Base-by-base conservation (phyloP, 164 flowering plant species). In the Litsea cubeba region DNA sequence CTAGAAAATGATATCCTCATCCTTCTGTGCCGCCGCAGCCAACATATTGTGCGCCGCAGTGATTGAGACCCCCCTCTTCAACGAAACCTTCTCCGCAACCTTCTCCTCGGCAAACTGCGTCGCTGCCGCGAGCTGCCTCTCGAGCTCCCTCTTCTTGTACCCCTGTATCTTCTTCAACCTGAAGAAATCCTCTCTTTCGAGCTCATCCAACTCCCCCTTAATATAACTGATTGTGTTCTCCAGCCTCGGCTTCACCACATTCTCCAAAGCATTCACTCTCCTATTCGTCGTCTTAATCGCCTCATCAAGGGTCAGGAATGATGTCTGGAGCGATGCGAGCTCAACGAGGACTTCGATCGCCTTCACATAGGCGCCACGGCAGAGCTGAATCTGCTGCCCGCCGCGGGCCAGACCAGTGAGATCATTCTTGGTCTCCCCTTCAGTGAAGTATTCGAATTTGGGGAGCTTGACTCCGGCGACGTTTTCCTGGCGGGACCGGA, bases 401-500 rank as follows among this genome's bases (percentile, higher is more conserved):
- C 99, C 99, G 74, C 99, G 82, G 11, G 98, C 98, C 72, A 95
- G 77, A 22, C 99, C 99, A 68, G 99, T 95, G 23, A 93, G 87
- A 79, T 83, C 94, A 80, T 91, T 93, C 86, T 95, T 93, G 12
- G 90, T 87, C 76, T 93, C 99, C 10, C 97, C 97, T 15, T 95
- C 99, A 26, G 86, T 80, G 76, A 88, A 93, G 74, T 88, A 84
- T 70, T 95, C 94, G 70, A 95, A 95, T 74, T 89, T 89, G 2
- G 99, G 99, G 62, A 95, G 90, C 81, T 93, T 95, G 63, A 95
- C 98, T 25, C 99, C 99, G 25, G 99, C 98, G 73, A 95, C 74
- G 76, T 95, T 95, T 72, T 95, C 98, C 68, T 84, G 88, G 7
- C 90, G 84, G 0, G 99, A 91, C 60, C 98, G 82, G 12, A 95